Evolutionary conservation across 106 monocot species (phyloP).

Genomic region (Triglochin maritima): DNA sequence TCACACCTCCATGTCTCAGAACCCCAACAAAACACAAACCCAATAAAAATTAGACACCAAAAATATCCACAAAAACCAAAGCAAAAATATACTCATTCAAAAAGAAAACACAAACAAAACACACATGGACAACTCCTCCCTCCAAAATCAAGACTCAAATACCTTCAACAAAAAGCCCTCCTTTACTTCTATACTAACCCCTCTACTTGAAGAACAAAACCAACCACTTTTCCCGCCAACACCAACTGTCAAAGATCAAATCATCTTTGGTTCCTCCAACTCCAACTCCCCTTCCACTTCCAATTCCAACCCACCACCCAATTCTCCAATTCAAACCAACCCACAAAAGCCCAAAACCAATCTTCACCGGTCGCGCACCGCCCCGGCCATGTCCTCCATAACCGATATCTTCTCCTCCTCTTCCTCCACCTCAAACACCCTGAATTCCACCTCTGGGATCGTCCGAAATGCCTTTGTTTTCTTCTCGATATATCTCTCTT

Average conservation of each 20-base stretch:
- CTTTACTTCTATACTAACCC: no score
- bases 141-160: no score
- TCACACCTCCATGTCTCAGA: no score
- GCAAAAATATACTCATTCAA: no score
- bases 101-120: no score
- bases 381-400: slow-evolving; percentile 59
- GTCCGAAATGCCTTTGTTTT: slow-evolving; percentile 43
- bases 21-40: no score
- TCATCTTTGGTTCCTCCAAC: slow-evolving; percentile 6
- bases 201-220: no score
- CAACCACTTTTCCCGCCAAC: neutral
- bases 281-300: neutral
- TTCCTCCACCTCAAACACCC: neutral
- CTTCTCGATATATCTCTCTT: slow-evolving; percentile 48
- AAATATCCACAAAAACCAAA: no score
- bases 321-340: neutral
- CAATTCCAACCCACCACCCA: slow-evolving; percentile 3
- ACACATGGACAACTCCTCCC: no score
- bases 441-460: slow-evolving; percentile 8
- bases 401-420: slow-evolving; percentile 5
- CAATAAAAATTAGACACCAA: no score
- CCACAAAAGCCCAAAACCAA: slow-evolving; percentile 17
- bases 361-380: slow-evolving; percentile 68
- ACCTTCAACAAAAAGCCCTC: no score
- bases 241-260: neutral